Percentiles rank a stretch among this genome's conserved stretches.
Evolutionary conservation across 2,329 filamentous ascomycete genomes (phyloP).

Genomic region (Aspergillus oerlinghausenensis): DNA sequence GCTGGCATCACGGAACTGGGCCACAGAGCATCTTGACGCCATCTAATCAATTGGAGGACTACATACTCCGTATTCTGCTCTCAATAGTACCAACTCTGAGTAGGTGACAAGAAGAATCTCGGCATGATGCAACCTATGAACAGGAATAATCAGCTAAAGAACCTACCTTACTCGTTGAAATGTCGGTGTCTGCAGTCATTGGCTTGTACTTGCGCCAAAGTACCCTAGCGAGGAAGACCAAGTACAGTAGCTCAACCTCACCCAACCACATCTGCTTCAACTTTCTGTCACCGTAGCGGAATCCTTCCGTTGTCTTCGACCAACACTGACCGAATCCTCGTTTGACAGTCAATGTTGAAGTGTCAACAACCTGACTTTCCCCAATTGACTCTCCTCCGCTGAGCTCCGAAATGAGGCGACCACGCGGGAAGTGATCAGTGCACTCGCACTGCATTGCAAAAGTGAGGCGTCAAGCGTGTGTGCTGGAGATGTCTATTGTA

Average conservation of each 20-base stretch:
- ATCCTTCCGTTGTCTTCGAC: background rate
- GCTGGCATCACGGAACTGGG: background rate
- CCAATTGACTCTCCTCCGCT: conserved; percentile 5
- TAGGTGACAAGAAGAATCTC: background rate
- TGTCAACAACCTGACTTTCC: conserved; percentile 3
- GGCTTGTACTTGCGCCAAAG: background rate
- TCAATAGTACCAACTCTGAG: background rate
- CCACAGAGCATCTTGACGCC: no score
- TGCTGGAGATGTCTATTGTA: background rate
- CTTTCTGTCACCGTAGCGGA: background rate
- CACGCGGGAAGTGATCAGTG: conserved; percentile 10
- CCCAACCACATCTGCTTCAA: background rate
- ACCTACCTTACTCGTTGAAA: background rate
- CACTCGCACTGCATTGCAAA: conserved; percentile 9
- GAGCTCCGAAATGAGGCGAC: conserved; percentile 19
- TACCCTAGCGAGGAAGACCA: no score
- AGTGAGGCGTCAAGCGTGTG: conserved; percentile 21
- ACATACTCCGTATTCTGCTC: no score
- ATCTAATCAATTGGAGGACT: no score
- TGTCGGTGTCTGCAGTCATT: conserved; percentile 10
- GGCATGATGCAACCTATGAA: background rate
- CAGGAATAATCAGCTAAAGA: background rate
- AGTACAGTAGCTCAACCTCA: background rate
- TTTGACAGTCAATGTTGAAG: conserved; percentile 1
- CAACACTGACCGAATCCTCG: background rate